Base-by-base conservation (phyloP, 345 rosid species). In the Dimocarpus longan region DNA sequence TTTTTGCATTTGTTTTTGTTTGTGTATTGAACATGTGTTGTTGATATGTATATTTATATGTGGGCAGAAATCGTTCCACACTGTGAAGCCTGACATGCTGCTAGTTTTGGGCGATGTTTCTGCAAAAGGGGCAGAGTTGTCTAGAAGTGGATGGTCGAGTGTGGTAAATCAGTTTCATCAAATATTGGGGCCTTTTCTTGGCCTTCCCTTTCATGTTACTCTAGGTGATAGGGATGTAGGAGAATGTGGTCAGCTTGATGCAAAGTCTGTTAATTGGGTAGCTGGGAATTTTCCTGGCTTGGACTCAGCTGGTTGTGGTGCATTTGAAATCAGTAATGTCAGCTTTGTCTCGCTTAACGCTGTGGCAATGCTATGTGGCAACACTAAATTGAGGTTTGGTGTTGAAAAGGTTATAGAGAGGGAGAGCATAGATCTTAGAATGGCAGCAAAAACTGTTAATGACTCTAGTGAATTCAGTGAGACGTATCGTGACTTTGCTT, bases 201-300 rank as follows among this genome's bases (percentile, higher is more conserved):
- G 78, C 26, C 83, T 87, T 60, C 93, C 95, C 44, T 84, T 84
- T 65, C 95, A 91, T 78, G 93, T 84, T 63, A 76, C 80, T 79
- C 82, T 91, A 46, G 93, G 93, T 28, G 95, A 91, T 22, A 82
- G 86, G 78, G 93, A 91, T 82, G 77, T 88, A 39, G 93, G 95
- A 68, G 81, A 85, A 37, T 91, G 93, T 70, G 60, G 70, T 75
- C 83, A 69, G 71, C 89, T 88, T 71, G 81, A 86, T 71, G 68
- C 76, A 18, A 76, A 76, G 12, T 85, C 83, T 46, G 87, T 91
- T 72, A 54, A 82, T 42, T 82, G 92, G 92, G 70, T 87, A 48
- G 73, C 90, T 66, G 80, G 86, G 76, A 83, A 72, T 44, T 87
- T 91, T 72, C 92, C 95, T 5, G 92, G 92, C 28, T 70, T 91